Evolutionary conservation across 2,329 filamentous ascomycete species (phyloP).

Genomic region (Ascochyta koolunga): DNA sequence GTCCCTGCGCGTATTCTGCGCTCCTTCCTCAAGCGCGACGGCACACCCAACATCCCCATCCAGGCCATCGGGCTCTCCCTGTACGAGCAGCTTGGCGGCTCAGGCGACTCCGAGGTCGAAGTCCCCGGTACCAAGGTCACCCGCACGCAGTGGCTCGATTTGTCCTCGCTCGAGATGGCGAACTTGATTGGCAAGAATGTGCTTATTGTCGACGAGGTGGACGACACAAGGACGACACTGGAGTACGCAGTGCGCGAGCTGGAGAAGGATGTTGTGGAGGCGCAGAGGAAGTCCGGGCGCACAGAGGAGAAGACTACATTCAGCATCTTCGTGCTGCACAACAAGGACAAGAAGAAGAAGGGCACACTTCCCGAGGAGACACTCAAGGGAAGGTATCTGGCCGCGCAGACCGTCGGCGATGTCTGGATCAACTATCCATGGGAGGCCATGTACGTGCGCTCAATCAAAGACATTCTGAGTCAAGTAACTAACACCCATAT

Average conservation of each 20-base stretch:
- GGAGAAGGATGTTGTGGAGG: conserved; percentile 89
- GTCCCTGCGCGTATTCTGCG: conserved; percentile 93
- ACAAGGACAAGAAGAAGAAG: conserved; percentile 98
- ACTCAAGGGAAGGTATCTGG: conserved; percentile 77
- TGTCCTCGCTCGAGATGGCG: conserved; percentile 83
- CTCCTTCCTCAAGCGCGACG: conserved; percentile 92
- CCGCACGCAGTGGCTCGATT: conserved; percentile 96
- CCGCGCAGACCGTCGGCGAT: conserved; percentile 87
- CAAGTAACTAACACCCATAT: conserved; percentile 27
- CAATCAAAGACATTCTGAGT: background rate
- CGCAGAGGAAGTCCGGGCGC: conserved; percentile 73
- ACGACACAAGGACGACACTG: conserved; percentile 91
- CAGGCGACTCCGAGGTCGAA: conserved; percentile 70
- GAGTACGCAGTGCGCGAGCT: conserved; percentile 93
- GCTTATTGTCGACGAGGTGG: conserved; percentile 92
- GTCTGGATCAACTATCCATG: conserved; percentile 99
- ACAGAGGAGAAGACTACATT: conserved; percentile 80
- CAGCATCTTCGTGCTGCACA: conserved; percentile 95
- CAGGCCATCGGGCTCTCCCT: conserved; percentile 98
- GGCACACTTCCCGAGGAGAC: conserved; percentile 80
- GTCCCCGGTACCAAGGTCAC: conserved; percentile 90
- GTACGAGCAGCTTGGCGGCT: conserved; percentile 80
- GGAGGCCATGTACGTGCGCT: conserved; percentile 74
- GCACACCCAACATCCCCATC: conserved; percentile 93
- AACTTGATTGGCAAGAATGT: conserved; percentile 91